Evolutionary conservation across 192 early-diverging fungal genomes (phyloP).

Genomic region (Borealophlyctis nickersoniae): DNA sequence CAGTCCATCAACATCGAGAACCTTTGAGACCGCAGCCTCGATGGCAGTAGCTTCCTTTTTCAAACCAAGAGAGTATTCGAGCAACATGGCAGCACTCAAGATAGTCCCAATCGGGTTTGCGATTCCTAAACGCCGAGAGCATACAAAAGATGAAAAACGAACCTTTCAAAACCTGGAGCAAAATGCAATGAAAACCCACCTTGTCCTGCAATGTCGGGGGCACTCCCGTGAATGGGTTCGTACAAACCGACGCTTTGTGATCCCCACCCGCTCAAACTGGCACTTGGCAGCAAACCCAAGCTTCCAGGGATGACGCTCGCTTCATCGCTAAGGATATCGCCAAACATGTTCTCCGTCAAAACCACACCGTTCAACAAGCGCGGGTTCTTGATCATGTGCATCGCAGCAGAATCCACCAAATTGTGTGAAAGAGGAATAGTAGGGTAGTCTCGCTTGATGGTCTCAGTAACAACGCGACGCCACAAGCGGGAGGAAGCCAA

Average conservation of each 20-base stretch:
- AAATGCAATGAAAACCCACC: constrained; percentile 29
- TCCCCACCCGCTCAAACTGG: constrained; percentile 84
- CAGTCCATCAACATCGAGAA: constrained; percentile 79
- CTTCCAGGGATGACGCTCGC: constrained; percentile 92
- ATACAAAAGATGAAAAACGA: constrained; percentile 3
- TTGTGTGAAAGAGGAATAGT: constrained; percentile 82
- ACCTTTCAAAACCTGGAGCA: neutral
- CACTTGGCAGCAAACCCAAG: constrained; percentile 89
- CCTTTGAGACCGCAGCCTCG: constrained; percentile 87
- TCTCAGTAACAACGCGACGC: constrained; percentile 90
- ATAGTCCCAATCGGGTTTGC: constrained; percentile 99
- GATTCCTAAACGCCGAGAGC: constrained; percentile 47
- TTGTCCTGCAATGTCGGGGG: constrained; percentile 98
- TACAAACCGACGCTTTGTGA: constrained; percentile 80
- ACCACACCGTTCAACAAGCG: constrained; percentile 89
- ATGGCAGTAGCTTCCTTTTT: constrained; percentile 86
- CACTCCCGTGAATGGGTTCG: constrained; percentile 99
- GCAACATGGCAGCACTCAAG: constrained; percentile 88
- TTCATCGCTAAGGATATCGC: constrained; percentile 96
- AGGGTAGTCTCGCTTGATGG: constrained; percentile 86
- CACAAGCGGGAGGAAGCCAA: constrained; percentile 96
- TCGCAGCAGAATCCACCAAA: constrained; percentile 94
- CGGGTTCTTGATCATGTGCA: constrained; percentile 94
- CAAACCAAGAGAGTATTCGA: constrained; percentile 91
- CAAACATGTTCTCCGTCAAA: constrained; percentile 99